Conservation (phyloP, 768 basidiomycete genomes). For the Boletus pseudopeckii region DNA sequence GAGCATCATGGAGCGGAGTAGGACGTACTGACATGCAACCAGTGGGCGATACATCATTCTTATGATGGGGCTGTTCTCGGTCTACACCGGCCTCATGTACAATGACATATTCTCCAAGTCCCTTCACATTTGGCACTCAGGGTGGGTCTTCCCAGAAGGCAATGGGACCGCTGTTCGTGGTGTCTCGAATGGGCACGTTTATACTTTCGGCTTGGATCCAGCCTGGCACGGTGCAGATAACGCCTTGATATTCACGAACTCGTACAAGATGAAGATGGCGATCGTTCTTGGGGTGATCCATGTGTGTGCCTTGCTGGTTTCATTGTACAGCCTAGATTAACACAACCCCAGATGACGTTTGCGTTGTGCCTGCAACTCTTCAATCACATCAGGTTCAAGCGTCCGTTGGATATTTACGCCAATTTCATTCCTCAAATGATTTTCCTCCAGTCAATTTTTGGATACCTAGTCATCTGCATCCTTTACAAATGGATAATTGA, state of each 20-base stretch:
- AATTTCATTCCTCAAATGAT: slow-evolving; percentile 98
- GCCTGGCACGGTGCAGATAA: slow-evolving; percentile 95
- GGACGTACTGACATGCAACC: slow-evolving; percentile 23
- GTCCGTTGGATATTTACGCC: slow-evolving; percentile 79
- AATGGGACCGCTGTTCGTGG: slow-evolving; percentile 47
- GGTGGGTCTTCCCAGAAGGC: slow-evolving; percentile 70
- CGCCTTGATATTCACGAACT: slow-evolving; percentile 89
- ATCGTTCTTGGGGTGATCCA: slow-evolving; percentile 95
- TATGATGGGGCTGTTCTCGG: slow-evolving; percentile 95
- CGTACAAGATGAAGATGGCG: slow-evolving; percentile 99
- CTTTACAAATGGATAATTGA: slow-evolving; percentile 97
- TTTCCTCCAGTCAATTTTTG: slow-evolving; percentile 97
- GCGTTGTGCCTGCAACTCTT: slow-evolving; percentile 94
- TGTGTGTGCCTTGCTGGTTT: slow-evolving; percentile 45
- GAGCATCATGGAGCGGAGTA: background rate
- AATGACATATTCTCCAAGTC: slow-evolving; percentile 98
- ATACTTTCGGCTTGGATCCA: slow-evolving; percentile 93
- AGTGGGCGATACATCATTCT: slow-evolving; percentile 98
- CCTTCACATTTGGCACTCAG: slow-evolving; percentile 82
- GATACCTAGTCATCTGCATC: slow-evolving; percentile 91
- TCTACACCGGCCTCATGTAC: slow-evolving; percentile 96
- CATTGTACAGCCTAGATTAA: slow-evolving; percentile 9
- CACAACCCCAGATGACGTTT: slow-evolving; percentile 83
- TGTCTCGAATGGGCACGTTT: slow-evolving; percentile 61
- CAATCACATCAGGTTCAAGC: slow-evolving; percentile 93